Evolutionary conservation across 2,329 filamentous ascomycete species (phyloP).

Genomic region (Trichophyton equinum): DNA sequence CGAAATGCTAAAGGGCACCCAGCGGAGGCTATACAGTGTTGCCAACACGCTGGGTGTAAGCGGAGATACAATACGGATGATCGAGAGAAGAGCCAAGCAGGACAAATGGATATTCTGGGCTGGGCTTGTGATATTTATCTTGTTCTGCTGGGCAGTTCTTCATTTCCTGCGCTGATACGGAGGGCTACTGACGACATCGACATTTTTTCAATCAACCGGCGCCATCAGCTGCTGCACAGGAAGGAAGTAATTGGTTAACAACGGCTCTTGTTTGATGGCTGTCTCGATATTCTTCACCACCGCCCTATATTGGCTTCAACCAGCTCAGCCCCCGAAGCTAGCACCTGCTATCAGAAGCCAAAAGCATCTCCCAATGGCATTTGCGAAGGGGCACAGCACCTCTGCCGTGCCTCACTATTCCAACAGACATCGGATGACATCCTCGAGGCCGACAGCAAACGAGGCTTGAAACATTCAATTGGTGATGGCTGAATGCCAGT

Average conservation of each 20-base stretch:
- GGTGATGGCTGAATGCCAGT: no score
- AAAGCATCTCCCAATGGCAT: background rate
- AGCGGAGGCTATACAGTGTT: slow-evolving; percentile 78
- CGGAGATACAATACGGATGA: slow-evolving; percentile 93
- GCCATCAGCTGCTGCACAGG: background rate
- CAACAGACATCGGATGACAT: background rate
- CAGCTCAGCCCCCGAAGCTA: background rate
- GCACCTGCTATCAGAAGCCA: background rate
- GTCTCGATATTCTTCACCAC: background rate
- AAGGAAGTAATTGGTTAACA: background rate
- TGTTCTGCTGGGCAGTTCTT: slow-evolving; percentile 83
- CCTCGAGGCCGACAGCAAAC: background rate
- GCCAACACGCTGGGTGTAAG: slow-evolving; percentile 88
- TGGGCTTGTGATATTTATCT: slow-evolving; percentile 73
- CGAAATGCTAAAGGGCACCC: slow-evolving; percentile 90
- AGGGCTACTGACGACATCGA: background rate
- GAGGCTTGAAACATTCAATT: background rate
- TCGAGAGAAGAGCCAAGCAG: slow-evolving; percentile 79
- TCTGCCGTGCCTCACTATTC: background rate
- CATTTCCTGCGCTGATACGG: slow-evolving; percentile 60
- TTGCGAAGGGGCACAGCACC: background rate
- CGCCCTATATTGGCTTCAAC: background rate
- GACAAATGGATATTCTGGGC: slow-evolving; percentile 97
- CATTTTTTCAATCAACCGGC: background rate
- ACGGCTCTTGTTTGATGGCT: background rate